Conservation (phyloP, 2,329 filamentous ascomycete species). For the Amphichorda felina region DNA sequence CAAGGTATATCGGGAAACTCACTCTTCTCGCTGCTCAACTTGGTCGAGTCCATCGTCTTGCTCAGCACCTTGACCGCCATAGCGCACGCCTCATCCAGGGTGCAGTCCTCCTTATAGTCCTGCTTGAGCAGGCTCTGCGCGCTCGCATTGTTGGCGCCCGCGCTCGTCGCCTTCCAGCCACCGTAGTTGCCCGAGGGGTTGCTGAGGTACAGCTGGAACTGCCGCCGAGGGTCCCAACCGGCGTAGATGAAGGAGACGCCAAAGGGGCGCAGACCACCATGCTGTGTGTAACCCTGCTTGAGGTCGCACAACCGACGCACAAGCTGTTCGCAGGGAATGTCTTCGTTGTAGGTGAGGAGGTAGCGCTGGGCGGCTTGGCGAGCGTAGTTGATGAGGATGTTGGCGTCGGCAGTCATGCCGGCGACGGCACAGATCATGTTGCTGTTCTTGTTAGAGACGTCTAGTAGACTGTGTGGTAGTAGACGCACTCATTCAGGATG, state of each 20-base stretch:
- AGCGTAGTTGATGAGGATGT: conserved; percentile 99
- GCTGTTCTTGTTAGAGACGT: too few relatives aligned
- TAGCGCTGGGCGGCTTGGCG: conserved; percentile 94
- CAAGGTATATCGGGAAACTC: conserved; percentile 30
- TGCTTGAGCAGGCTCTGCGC: conserved; percentile 96
- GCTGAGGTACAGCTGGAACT: conserved; percentile 98
- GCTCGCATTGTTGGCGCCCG: conserved; percentile 95
- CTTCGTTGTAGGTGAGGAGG: conserved; percentile 98
- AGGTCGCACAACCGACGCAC: conserved; percentile 93
- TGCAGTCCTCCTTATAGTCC: conserved; percentile 98
- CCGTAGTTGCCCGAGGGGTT: conserved; percentile 99
- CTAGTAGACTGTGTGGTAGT: neutral
- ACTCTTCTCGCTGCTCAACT: conserved; percentile 99
- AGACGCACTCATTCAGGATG: conserved; percentile 85
- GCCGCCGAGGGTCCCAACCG: conserved; percentile 86
- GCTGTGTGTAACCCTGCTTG: conserved; percentile 98
- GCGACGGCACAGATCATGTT: conserved; percentile 99
- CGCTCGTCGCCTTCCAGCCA: conserved; percentile 97
- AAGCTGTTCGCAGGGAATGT: conserved; percentile 97
- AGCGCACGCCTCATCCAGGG: conserved; percentile 88
- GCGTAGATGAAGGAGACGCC: conserved; percentile 99
- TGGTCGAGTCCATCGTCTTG: conserved; percentile 99
- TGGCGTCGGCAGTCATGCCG: conserved; percentile 98
- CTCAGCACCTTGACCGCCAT: conserved; percentile 98
- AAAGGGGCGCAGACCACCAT: conserved; percentile 94